Evolutionary conservation across 1,284 basidiomycete species (phyloP).

Genomic region (Ustilago trichophora): DNA sequence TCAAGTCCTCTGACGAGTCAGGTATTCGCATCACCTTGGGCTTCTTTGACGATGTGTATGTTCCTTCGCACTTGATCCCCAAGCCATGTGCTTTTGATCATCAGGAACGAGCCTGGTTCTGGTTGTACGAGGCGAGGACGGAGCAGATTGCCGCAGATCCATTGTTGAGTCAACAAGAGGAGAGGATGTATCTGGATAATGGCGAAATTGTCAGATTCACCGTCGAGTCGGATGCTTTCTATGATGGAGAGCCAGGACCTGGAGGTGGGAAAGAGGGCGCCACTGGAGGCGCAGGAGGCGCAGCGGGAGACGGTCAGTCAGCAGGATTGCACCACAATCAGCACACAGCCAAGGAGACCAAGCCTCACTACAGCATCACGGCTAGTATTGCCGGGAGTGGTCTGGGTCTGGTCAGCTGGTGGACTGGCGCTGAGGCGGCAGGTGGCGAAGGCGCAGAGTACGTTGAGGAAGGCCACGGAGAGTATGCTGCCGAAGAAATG

Average conservation of each 20-base stretch:
- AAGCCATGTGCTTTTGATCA: constrained; percentile 77
- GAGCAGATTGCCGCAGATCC: constrained; percentile 54
- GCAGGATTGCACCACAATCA: constrained; percentile 21
- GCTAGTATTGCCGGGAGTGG: constrained; percentile 86
- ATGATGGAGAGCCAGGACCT: constrained; percentile 88
- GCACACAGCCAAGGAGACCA: constrained; percentile 27
- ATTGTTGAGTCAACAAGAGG: constrained; percentile 66
- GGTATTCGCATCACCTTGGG: constrained; percentile 77
- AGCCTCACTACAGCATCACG: constrained; percentile 46
- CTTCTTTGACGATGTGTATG: constrained; percentile 94
- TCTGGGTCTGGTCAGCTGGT: constrained; percentile 75
- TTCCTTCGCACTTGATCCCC: constrained; percentile 75
- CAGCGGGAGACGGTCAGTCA: not conserved
- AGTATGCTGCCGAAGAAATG: not conserved
- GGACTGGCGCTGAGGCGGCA: constrained; percentile 68
- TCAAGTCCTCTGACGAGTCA: constrained; percentile 77
- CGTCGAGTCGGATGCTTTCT: constrained; percentile 86
- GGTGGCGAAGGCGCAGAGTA: constrained; percentile 4
- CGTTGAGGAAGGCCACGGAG: too few species aligned
- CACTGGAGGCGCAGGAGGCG: constrained; percentile 12
- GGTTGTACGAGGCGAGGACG: constrained; percentile 66
- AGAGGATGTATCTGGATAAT: constrained; percentile 85
- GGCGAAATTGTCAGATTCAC: constrained; percentile 86
- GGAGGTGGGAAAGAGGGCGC: constrained; percentile 29
- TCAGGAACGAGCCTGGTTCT: constrained; percentile 67